These are phyloP conservation scores for Plectranthus barbatus DNA, from an alignment of 257 asterid genomes.

Conservation along the genomic window DNA sequence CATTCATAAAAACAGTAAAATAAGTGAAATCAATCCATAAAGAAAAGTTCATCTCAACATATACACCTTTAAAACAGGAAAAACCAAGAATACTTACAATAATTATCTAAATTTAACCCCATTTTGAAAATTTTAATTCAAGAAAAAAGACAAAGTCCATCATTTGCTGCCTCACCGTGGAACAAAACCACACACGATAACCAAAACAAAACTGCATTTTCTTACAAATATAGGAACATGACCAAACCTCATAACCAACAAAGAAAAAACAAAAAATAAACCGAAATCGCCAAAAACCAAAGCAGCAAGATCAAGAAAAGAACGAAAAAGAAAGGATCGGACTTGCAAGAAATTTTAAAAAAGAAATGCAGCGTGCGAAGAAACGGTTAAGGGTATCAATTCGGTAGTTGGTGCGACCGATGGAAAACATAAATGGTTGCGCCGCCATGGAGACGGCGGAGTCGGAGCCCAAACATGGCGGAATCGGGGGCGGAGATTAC, in stretches of 20 bases:
- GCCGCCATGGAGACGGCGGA: constrained; percentile 22
- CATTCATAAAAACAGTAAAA: constrained; percentile 8
- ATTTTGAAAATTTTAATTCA: background rate
- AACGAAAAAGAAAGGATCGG: constrained; percentile 6
- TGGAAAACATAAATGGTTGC: constrained; percentile 9
- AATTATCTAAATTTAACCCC: no score
- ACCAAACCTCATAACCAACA: background rate
- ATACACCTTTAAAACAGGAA: no score
- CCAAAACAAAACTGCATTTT: constrained; percentile 8
- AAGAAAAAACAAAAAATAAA: background rate
- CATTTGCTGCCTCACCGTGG: background rate
- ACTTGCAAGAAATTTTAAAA: background rate
- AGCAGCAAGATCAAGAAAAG: background rate
- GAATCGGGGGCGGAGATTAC: constrained; percentile 23
- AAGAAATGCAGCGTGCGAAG: constrained; percentile 22
- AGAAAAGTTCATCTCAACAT: no score
- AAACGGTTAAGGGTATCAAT: constrained; percentile 19
- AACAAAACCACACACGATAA: background rate
- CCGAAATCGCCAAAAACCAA: background rate
- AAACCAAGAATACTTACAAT: no score
- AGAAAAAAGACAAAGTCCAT: background rate
- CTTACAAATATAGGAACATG: background rate
- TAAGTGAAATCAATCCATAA: no score
- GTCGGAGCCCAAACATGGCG: background rate
- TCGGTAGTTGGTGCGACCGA: constrained; percentile 26